Evolutionary conservation across 2,329 filamentous ascomycete genomes (phyloP), one percentile per base, ranked within the genome.

Genomic region (Xylaria digitata): DNA sequence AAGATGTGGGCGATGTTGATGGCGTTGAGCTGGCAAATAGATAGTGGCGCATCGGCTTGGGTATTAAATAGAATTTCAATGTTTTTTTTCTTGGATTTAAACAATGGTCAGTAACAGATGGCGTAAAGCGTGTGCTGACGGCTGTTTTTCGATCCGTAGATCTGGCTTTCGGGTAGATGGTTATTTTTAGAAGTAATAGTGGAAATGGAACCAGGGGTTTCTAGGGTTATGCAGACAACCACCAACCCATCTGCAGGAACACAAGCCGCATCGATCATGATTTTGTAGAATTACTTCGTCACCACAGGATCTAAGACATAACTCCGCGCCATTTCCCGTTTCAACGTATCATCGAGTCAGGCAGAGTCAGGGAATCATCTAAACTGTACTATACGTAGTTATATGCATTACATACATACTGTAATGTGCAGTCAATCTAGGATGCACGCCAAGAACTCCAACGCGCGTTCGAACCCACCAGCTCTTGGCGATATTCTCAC

Each of bases 1-100:
- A 87, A 71, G 83, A 85, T 49, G 72, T 80, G 6, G 74, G 74
- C 15, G 86, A 84, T 71, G 81, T 78, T 67, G 82, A 79, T 58
- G 76, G 76, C 5, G 75, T 78, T 7, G 76, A 78, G 57, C 69
- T 78, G n/a, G 74, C 75, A 68, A 75, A 68, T 70, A 75, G 76
- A 72, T 75, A 72, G 57, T 46, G 73, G 57, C 52, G 15, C 19
- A 32, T 42, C 21, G 30, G 40, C 8, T 55, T 61, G 48, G 52
- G 34, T 58, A 46, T 23, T 23, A 46, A 32, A 53, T 68, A 65
- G 50, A 64, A 42, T 64, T 57, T 43, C 19, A 34, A 34, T 19
- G 1, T 8, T 37, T 37, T 23, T 45, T 49, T 58, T 23, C 15
- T 26, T 52, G 23, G 48, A 11, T 26, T 59, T 30, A 3, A 21